Base-by-base conservation (phyloP, 805 yeast genomes). In the Debaryomyces tyrocola region DNA sequence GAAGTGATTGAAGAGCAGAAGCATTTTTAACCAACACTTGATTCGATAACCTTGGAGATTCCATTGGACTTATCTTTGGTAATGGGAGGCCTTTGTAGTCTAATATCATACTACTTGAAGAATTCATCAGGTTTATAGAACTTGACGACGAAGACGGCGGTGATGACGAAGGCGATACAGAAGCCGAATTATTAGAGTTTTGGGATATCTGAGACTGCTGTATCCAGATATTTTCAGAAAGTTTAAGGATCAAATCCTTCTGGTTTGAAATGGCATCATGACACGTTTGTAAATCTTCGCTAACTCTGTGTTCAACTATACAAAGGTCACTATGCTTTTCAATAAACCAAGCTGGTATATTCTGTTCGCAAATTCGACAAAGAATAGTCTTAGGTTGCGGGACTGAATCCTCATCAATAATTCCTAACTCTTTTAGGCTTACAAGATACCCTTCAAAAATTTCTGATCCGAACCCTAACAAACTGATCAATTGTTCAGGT, bases 281-380 rank as follows among this genome's bases (percentile, higher is more conserved):
- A 39, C 83, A 71, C 31, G 75, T 55, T 58, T 86, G 88, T 8
- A 92, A 81, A 29, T 84, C 83, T 54, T 90, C 90, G 58, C 84
- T 90, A 9, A 87, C 80, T 56, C 83, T 79, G 66, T 90, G 96
- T 62, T 91, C 97, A 31, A 88, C 79, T 24, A 87, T 73, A 57
- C 99, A 94, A 40, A 87, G 69, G 58, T 90, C 94, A 1, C 92
- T 85, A 66, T 94, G 99, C 41, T 84, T 78, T 56, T 92, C 99
- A 34, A 94, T 73, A 86, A 96, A 94, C 99, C 99, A 94, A 4
- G 90, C 87, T 4, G 96, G 97, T n/a, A 90, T 83, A 40, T 79
- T 79, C 27, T 83, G 82, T 59, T 94, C 99, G 66, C 99, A 94
- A 21, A 94, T 90, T 40, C 97, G 78, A 64, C 99, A 94, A 28